Evolutionary conservation across 2,329 filamentous ascomycete species (phyloP).

Genomic region (Cladosporium sp.): DNA sequence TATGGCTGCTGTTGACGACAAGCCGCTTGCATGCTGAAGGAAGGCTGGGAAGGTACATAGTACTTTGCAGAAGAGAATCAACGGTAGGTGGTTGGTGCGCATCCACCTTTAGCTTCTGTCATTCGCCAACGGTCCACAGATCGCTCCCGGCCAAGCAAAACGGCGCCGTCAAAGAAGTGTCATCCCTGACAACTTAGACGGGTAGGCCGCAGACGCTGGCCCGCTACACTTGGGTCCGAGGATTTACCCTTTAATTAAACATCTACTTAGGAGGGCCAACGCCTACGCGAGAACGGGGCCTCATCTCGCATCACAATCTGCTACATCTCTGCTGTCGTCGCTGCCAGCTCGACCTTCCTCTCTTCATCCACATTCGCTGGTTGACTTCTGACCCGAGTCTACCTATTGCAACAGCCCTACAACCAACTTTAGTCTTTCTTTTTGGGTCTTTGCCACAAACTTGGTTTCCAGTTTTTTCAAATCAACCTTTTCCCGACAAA

Average conservation of each 20-base stretch:
- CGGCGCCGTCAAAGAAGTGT: constrained; percentile 1
- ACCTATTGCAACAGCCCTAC: background rate
- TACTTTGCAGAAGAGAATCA: background rate
- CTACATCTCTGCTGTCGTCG: constrained; percentile 5
- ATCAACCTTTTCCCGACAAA: background rate
- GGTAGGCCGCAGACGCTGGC: background rate
- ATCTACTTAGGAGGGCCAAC: constrained; percentile 9
- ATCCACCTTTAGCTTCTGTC: constrained; percentile 1
- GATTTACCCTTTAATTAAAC: constrained; percentile 12
- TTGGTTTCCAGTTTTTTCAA: background rate
- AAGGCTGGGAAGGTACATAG: constrained; percentile 2
- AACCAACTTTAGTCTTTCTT: constrained; percentile 10
- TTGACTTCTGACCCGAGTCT: constrained; percentile 9
- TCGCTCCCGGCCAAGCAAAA: constrained; percentile 2
- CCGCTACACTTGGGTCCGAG: background rate
- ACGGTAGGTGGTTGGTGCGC: constrained; percentile 7
- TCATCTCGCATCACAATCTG: background rate
- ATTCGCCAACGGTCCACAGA: constrained; percentile 8
- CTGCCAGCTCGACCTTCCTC: background rate
- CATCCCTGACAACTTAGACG: constrained; percentile 7
- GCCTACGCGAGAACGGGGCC: constrained; percentile 5
- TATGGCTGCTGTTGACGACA: background rate
- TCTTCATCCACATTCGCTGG: background rate
- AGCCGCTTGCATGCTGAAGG: background rate
- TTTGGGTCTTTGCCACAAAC: constrained; percentile 6